Conservation (phyloP, 306 rosid genomes). For the Alnus glutinosa region DNA sequence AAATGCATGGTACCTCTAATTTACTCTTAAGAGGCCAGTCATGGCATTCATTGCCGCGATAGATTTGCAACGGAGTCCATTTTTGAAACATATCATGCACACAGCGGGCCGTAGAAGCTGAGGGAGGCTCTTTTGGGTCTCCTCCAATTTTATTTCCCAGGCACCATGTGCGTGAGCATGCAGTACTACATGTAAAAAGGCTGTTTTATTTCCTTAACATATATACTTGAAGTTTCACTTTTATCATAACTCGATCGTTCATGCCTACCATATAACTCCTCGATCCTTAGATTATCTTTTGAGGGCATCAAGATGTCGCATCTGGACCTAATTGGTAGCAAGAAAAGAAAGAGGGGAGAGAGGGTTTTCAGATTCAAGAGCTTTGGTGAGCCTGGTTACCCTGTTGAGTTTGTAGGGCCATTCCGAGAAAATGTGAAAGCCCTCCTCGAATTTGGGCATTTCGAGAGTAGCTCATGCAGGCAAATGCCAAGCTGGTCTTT, state of each 20-base stretch:
- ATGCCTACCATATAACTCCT: not conserved
- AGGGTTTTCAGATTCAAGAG: constrained; percentile 74
- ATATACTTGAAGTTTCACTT: constrained; percentile 28
- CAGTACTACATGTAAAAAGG: constrained; percentile 19
- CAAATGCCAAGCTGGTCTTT: constrained; percentile 80
- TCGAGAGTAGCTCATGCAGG: constrained; percentile 44
- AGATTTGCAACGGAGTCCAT: constrained; percentile 43
- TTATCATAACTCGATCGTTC: not conserved
- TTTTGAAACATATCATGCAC: constrained; percentile 67
- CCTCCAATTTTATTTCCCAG: constrained; percentile 54
- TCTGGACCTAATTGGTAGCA: constrained; percentile 54
- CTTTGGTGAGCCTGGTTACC: constrained; percentile 75
- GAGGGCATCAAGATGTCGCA: constrained; percentile 44
- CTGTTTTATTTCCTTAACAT: constrained; percentile 22
- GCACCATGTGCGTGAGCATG: constrained; percentile 56
- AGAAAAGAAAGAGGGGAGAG: constrained; percentile 80
- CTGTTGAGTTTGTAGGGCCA: constrained; percentile 50
- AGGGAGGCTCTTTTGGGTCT: constrained; percentile 38
- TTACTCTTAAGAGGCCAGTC: constrained; percentile 53
- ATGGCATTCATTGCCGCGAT: constrained; percentile 38
- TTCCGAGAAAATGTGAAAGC: constrained; percentile 70
- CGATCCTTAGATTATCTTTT: not conserved
- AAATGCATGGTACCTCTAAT: constrained; percentile 57
- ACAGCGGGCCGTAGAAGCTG: constrained; percentile 33
- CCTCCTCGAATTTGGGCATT: constrained; percentile 66